These are phyloP conservation scores for Eucommia ulmoides DNA, from an alignment of 257 asterid species.

Conservation along the genomic window DNA sequence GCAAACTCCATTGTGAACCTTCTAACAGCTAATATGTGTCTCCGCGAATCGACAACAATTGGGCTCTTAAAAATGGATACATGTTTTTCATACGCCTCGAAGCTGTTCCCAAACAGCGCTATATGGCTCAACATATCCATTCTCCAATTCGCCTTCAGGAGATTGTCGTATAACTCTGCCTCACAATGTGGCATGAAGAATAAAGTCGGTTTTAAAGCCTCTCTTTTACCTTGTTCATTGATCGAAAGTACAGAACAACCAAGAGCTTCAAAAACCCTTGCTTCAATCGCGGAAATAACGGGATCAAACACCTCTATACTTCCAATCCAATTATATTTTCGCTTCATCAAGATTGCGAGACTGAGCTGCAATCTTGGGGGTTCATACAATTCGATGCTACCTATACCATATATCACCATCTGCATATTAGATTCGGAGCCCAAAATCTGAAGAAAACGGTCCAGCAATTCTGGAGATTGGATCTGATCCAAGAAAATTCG, in stretches of 20 bases:
- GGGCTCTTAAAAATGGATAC: constrained; percentile 19
- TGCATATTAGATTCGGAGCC: constrained; percentile 44
- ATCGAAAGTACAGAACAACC: constrained; percentile 67
- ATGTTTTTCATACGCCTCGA: constrained; percentile 39
- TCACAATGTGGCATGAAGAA: constrained; percentile 97
- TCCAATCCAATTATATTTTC: constrained; percentile 63
- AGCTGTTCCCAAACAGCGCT: constrained; percentile 63
- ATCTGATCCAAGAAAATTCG: constrained; percentile 32
- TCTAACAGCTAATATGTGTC: constrained; percentile 37
- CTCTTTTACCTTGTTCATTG: constrained; percentile 67
- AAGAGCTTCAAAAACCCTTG: constrained; percentile 48
- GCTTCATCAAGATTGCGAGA: constrained; percentile 64
- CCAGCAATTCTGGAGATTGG: constrained; percentile 24
- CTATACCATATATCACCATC: constrained; percentile 86
- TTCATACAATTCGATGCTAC: constrained; percentile 74
- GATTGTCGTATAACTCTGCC: constrained; percentile 60
- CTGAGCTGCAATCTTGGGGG: constrained; percentile 67
- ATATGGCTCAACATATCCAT: constrained; percentile 24
- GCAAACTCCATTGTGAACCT: constrained; percentile 35
- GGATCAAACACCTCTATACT: constrained; percentile 80
- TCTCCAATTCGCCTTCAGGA: constrained; percentile 62
- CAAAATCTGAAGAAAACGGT: constrained; percentile 26
- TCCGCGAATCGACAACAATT: constrained; percentile 19
- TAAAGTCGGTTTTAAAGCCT: constrained; percentile 42
- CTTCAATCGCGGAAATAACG: constrained; percentile 52